A percentile compares a stretch with the other conserved stretches of the same genome.
These are phyloP conservation scores for Fusarium graminum DNA, from an alignment of 2,329 filamentous ascomycete genomes.

Conservation along the genomic window DNA sequence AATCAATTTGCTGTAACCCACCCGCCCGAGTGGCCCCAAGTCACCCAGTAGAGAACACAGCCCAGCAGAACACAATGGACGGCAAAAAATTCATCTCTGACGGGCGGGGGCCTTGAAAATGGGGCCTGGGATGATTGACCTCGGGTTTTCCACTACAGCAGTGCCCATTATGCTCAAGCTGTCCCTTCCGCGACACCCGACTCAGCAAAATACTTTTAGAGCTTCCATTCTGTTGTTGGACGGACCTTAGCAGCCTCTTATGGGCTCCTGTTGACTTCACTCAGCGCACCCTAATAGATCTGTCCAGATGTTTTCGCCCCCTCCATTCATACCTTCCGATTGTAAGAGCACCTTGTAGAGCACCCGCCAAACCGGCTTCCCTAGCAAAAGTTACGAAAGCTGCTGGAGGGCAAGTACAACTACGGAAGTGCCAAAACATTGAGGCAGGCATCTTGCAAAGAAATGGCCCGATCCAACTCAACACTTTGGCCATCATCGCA, in stretches of 20 bases:
- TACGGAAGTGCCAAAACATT: background rate
- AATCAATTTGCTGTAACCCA: conserved; percentile 30
- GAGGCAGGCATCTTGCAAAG: conserved; percentile 2
- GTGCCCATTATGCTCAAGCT: conserved; percentile 2
- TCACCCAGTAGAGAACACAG: conserved; percentile 7
- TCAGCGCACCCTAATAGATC: conserved; percentile 6
- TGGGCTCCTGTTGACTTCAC: conserved; percentile 18
- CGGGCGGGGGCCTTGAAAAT: conserved; percentile 40
- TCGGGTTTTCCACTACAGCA: conserved; percentile 25
- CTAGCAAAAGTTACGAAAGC: background rate
- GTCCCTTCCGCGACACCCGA: conserved; percentile 20
- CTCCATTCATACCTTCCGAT: conserved; percentile 8
- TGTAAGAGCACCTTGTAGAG: conserved; percentile 7
- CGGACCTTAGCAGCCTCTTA: background rate
- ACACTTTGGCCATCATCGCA: background rate
- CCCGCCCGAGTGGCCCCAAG: conserved; percentile 28
- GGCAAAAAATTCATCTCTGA: conserved; percentile 33
- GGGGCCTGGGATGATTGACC: conserved; percentile 27
- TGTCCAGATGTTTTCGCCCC: background rate
- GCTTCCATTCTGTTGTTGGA: background rate
- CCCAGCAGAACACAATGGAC: conserved; percentile 24
- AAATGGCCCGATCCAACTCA: conserved; percentile 4
- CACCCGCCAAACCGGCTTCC: conserved; percentile 12
- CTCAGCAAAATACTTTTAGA: background rate
- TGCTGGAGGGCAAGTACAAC: conserved; percentile 5